Evolutionary conservation across 768 basidiomycete genomes (phyloP).

Genomic region (Tricholoma matsutake): DNA sequence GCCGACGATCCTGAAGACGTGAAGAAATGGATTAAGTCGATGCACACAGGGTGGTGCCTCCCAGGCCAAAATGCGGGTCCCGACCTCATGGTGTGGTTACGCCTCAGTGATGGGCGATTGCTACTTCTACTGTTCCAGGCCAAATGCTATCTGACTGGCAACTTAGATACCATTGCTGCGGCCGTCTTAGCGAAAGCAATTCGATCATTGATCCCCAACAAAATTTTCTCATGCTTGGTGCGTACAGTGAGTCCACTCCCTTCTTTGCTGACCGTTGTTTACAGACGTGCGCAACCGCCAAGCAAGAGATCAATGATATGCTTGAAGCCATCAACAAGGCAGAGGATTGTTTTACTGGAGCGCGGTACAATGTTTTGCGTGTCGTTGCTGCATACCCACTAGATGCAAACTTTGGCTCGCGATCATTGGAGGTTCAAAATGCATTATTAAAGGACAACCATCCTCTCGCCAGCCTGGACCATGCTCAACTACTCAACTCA

Average conservation of each 20-base stretch:
- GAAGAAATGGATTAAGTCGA: background rate
- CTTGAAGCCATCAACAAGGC: too few species aligned
- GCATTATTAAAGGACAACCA: background rate
- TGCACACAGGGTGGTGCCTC: background rate
- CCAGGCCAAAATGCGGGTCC: background rate
- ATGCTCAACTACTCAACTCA: background rate
- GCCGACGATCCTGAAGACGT: background rate
- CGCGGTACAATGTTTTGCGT: too few species aligned
- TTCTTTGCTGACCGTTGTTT: background rate
- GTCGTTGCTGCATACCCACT: background rate
- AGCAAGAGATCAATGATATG: too few species aligned
- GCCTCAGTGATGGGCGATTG: too few species aligned
- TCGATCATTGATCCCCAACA: background rate
- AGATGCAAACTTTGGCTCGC: too few species aligned
- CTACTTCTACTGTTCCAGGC: background rate
- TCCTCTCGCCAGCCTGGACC: background rate
- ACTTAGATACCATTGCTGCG: background rate
- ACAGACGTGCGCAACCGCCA: background rate
- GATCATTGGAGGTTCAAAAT: background rate
- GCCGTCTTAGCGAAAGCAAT: background rate
- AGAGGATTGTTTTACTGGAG: too few species aligned
- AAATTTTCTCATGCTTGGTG: background rate
- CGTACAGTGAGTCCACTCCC: background rate
- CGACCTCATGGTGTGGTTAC: conserved; percentile 1
- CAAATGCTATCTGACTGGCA: background rate